phyloP scores from a whole-genome alignment of 805 yeast species.

The Ogataea haglerorum region DNA sequence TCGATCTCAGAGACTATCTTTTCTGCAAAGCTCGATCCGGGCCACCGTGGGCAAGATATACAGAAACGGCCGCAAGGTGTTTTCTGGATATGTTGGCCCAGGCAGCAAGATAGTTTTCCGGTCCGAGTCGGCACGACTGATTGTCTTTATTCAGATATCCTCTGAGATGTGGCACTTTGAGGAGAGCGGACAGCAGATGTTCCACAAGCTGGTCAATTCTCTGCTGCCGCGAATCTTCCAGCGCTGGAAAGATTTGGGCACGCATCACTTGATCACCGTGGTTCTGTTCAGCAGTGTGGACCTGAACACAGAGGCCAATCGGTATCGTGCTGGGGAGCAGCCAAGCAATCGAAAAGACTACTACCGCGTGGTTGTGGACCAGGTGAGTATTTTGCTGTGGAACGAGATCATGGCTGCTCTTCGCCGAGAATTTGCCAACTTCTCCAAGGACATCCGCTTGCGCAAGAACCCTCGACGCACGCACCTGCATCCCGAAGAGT shows the following conservation, averaged over 20 bases:
- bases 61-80: slow-evolving; percentile 61
- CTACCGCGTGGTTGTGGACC: slow-evolving; percentile 92
- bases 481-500: slow-evolving; percentile 32
- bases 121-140: slow-evolving; percentile 83
- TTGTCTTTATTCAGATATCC: slow-evolving; percentile 83
- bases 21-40: slow-evolving; percentile 56
- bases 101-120: slow-evolving; percentile 81
- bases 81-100: slow-evolving; percentile 73
- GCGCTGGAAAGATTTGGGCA: slow-evolving; percentile 80
- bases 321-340: slow-evolving; percentile 67
- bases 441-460: slow-evolving; percentile 68
- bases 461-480: slow-evolving; percentile 36
- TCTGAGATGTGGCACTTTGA: slow-evolving; percentile 98
- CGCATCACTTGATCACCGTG: slow-evolving; percentile 89
- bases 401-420: slow-evolving; percentile 85
- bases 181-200: slow-evolving; percentile 91
- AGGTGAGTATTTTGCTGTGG: slow-evolving; percentile 87
- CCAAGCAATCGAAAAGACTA: slow-evolving; percentile 68
- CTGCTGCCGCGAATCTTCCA: slow-evolving; percentile 85
- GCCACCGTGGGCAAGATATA: slow-evolving; percentile 62
- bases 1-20: slow-evolving; percentile 59
- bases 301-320: slow-evolving; percentile 31
- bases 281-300: slow-evolving; percentile 85
- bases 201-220: slow-evolving; percentile 89
- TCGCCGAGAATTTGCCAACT: slow-evolving; percentile 78